A percentile compares a stretch with the other conserved stretches of the same genome.
These are phyloP conservation scores for Helichrysum umbraculigerum DNA, from an alignment of 129 eudicot genomes.

Conservation along the genomic window DNA sequence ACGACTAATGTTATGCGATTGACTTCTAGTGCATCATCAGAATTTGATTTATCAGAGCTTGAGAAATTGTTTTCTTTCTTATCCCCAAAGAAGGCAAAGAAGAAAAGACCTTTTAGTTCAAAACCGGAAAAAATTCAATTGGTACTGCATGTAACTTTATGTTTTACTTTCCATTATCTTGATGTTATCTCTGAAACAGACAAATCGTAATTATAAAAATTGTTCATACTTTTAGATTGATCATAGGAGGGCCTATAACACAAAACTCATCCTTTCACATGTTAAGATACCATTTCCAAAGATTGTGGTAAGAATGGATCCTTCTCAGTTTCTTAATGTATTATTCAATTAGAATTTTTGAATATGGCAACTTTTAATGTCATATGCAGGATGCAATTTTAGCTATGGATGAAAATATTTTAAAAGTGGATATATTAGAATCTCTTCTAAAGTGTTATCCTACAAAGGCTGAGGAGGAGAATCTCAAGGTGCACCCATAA, in stretches of 20 bases:
- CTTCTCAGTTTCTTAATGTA: too few species aligned
- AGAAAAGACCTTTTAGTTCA: constrained; percentile 65
- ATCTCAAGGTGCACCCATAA: constrained; percentile 48
- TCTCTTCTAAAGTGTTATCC: constrained; percentile 70
- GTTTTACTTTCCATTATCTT: too few species aligned
- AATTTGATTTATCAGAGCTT: constrained; percentile 70
- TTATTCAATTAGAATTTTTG: not conserved
- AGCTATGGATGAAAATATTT: constrained; percentile 66
- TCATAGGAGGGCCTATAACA: too few species aligned
- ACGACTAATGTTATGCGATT: constrained; percentile 29
- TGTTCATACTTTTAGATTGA: too few species aligned
- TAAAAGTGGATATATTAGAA: constrained; percentile 74
- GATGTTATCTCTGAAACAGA: too few species aligned
- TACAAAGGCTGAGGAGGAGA: constrained; percentile 76
- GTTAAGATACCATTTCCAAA: too few species aligned
- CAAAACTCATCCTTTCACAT: too few species aligned
- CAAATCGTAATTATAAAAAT: not conserved
- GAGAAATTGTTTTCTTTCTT: constrained; percentile 77
- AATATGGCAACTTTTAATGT: constrained; percentile 5
- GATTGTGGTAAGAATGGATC: too few species aligned
- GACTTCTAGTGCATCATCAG: constrained; percentile 51
- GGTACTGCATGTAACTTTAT: constrained; percentile 48
- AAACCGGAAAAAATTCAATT: constrained; percentile 72
- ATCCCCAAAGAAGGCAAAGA: constrained; percentile 45
- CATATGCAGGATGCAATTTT: constrained; percentile 65